Evolutionary conservation across 192 early-diverging fungal species (phyloP).

Genomic region (Coemansia reversa): DNA sequence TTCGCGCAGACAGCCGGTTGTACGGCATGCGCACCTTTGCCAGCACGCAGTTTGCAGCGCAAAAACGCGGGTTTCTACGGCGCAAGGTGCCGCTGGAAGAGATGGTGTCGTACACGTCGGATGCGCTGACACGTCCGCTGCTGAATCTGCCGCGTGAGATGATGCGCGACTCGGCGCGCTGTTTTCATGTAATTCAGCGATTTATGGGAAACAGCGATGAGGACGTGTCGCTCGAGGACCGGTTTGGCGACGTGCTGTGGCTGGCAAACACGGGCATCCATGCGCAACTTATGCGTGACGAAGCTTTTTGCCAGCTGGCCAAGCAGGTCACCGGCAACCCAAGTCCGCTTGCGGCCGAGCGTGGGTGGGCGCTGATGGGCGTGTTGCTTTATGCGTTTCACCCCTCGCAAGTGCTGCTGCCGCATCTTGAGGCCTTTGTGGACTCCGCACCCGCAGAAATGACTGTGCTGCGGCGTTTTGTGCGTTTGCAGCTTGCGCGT

Average conservation of each 20-base stretch:
- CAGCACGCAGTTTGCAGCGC: constrained; percentile 85
- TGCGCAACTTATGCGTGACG: constrained; percentile 80
- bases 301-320: constrained; percentile 92
- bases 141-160: constrained; percentile 80
- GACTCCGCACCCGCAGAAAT: constrained; percentile 36
- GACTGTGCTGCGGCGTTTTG: constrained; percentile 23
- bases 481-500: constrained; percentile 66
- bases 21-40: constrained; percentile 76
- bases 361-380: constrained; percentile 85
- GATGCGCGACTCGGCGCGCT: constrained; percentile 80
- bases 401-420: constrained; percentile 83
- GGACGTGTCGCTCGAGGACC: constrained; percentile 34
- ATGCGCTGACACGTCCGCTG: constrained; percentile 73
- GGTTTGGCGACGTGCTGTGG: constrained; percentile 66
- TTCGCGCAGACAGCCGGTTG: constrained; percentile 58
- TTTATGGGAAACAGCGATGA: constrained; percentile 72
- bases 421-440: constrained; percentile 78
- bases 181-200: constrained; percentile 82
- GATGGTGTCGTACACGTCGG: constrained; percentile 70
- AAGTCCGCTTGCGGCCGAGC: constrained; percentile 55
- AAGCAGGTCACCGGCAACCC: constrained; percentile 85
- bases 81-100: constrained; percentile 85
- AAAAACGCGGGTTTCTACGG: constrained; percentile 82
- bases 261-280: constrained; percentile 76
- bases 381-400: constrained; percentile 86